Conservation (phyloP, 2,329 filamentous ascomycete species). For the Phialemoniopsis sp. region DNA sequence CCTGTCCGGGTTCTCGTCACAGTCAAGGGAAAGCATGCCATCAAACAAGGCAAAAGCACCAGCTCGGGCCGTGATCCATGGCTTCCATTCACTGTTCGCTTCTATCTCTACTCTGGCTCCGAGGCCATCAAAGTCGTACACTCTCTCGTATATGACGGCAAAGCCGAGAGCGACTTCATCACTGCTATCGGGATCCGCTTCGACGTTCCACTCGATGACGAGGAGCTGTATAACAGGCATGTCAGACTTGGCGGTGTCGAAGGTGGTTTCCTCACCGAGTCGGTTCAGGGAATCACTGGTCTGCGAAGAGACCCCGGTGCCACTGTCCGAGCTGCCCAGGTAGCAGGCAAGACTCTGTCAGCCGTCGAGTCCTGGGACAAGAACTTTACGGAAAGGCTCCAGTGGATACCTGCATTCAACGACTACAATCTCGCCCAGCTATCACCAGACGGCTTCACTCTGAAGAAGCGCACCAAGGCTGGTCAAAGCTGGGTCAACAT, state of each 20-base stretch:
- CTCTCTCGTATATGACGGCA: slow-evolving; percentile 50
- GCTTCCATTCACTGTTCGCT: slow-evolving; percentile 50
- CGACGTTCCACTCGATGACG: slow-evolving; percentile 45
- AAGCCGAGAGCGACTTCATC: slow-evolving; percentile 45
- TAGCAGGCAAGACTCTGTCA: slow-evolving; percentile 38
- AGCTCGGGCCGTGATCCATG: slow-evolving; percentile 35
- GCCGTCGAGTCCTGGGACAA: slow-evolving; percentile 40
- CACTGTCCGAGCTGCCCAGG: slow-evolving; percentile 43
- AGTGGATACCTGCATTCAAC: slow-evolving; percentile 56
- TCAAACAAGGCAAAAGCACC: slow-evolving; percentile 12
- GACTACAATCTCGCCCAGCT: slow-evolving; percentile 54
- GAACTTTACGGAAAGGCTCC: slow-evolving; percentile 37
- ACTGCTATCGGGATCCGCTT: slow-evolving; percentile 51
- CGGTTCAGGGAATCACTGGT: slow-evolving; percentile 56
- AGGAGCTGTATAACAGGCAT: slow-evolving; percentile 55
- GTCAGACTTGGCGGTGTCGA: slow-evolving; percentile 50
- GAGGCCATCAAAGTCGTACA: slow-evolving; percentile 51
- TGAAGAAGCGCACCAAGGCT: slow-evolving; percentile 55
- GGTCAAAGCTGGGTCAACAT: slow-evolving; percentile 56
- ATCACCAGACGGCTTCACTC: slow-evolving; percentile 55
- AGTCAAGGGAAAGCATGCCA: slow-evolving; percentile 29
- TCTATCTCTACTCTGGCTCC: slow-evolving; percentile 56
- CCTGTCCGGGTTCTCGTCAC: slow-evolving; percentile 43
- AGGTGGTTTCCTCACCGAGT: slow-evolving; percentile 52
- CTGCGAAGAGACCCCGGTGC: slow-evolving; percentile 49